Conservation (phyloP, 495 filamentous ascomycete genomes). For the Penicillium goetzii region DNA sequence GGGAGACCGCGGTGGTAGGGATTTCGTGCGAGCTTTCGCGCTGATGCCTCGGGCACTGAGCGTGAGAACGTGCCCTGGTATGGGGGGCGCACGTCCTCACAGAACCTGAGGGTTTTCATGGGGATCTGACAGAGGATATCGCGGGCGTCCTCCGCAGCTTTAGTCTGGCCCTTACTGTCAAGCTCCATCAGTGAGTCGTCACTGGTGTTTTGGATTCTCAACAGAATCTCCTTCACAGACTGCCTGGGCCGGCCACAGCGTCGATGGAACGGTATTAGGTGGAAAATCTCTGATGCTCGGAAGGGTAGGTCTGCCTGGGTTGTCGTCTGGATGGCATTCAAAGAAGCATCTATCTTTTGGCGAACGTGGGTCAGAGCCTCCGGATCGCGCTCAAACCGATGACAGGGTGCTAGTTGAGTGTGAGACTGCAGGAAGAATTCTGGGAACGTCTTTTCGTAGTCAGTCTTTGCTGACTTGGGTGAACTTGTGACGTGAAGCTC, state of each 20-base stretch:
- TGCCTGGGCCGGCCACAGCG: conserved; percentile 55
- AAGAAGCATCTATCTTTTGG: conserved; percentile 52
- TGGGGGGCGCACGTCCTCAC: conserved; percentile 85
- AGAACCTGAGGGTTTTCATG: conserved; percentile 80
- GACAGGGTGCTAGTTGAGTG: conserved; percentile 61
- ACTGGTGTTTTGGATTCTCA: conserved; percentile 47
- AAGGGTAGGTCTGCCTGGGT: conserved; percentile 41
- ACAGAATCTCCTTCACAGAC: conserved; percentile 71
- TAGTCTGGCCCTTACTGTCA: conserved; percentile 20
- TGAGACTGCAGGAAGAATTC: conserved; percentile 75
- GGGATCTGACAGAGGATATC: conserved; percentile 64
- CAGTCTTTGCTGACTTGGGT: conserved; percentile 42
- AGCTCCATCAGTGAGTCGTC: conserved; percentile 17
- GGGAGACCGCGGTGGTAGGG: conserved; percentile 67
- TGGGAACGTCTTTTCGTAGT: conserved; percentile 75
- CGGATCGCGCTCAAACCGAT: conserved; percentile 59
- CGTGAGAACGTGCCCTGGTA: conserved; percentile 85
- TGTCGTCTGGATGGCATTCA: conserved; percentile 35
- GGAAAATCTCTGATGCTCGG: conserved; percentile 60
- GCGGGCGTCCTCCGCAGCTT: conserved; percentile 38
- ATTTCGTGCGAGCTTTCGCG: conserved; percentile 66
- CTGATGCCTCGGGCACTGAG: conserved; percentile 47
- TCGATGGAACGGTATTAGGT: conserved; percentile 56
- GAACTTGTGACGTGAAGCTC: conserved; percentile 13
- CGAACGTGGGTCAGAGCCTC: conserved; percentile 51